Base-by-base conservation (phyloP, 768 basidiomycete species). In the Suillus clintonianus region DNA sequence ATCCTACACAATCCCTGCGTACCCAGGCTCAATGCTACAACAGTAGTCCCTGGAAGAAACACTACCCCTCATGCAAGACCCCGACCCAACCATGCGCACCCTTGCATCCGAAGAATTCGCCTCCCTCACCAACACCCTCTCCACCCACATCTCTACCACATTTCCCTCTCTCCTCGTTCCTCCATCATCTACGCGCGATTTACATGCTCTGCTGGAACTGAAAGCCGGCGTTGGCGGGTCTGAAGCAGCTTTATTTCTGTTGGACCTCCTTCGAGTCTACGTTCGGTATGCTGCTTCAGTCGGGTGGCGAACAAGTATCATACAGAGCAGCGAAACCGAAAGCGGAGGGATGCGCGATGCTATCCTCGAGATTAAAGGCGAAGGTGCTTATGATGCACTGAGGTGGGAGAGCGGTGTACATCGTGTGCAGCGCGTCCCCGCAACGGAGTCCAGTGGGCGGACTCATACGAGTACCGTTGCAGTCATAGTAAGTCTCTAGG, bases 381-480 rank as follows among this genome's bases (percentile, higher is more conserved):
- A 83, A 2, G 89, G 91, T 0, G 88, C 87, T 11, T 98, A 92
- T 68, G 95, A 95, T 41, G 56, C 80, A 1, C 74, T 99, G 60
- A 80, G 89, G 42, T 95, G 90, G 88, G 97, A 99, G 76, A 95
- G 91, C 64, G 97, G 97, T 3, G 95, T 99, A 0, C 97, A 99
- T 78, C 83, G 97, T 3, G 95, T 99, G 0, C 97, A 99, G 78
- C 78, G 97, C 47, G 92, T 99, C 1, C 97, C 97, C 1, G 87
- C 87, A 10, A 99, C 95, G 4, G 97, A 98, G 69, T 81, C 89
- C 2, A 88, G 86, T 63, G 97, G 97, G 6, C 81, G 97, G 56
- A 86, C 92, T 34, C 97, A 99, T 71, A 97, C 97, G 0, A 95
- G 94, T 69, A 97, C 97, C 0, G 90, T 94, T 10, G 87, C 94